Percentiles rank a stretch among this genome's conserved stretches.
These are phyloP conservation scores for Dendryphion nanum DNA, from an alignment of 2,329 filamentous ascomycete species.

Conservation along the genomic window DNA sequence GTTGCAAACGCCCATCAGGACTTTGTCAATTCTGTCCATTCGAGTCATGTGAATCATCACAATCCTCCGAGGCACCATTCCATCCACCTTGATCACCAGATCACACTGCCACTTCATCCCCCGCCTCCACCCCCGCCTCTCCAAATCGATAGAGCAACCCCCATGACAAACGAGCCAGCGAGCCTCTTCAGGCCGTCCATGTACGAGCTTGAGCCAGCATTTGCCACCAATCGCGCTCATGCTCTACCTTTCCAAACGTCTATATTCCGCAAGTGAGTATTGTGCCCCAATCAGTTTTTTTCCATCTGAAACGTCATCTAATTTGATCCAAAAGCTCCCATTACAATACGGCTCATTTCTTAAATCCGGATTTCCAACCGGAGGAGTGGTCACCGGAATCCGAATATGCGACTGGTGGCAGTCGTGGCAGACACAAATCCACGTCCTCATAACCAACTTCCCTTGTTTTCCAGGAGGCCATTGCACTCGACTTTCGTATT, in stretches of 20 bases:
- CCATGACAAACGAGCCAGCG: conserved; percentile 30
- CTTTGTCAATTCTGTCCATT: conserved; percentile 30
- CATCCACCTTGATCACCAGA: conserved; percentile 32
- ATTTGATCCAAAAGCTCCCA: conserved; percentile 40
- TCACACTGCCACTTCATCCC: conserved; percentile 30
- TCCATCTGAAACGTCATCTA: too few relatives aligned
- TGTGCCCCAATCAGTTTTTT: neutral
- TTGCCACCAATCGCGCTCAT: conserved; percentile 38
- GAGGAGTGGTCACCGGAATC: conserved; percentile 52
- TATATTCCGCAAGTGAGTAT: conserved; percentile 50
- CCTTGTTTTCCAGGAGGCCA: conserved; percentile 12
- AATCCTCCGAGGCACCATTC: conserved; percentile 21
- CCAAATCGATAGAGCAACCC: conserved; percentile 28
- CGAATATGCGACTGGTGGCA: conserved; percentile 43
- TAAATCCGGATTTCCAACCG: conserved; percentile 53
- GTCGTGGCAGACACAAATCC: conserved; percentile 39
- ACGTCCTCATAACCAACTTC: conserved; percentile 22
- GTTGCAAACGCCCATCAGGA: conserved; percentile 32
- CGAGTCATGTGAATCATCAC: conserved; percentile 19
- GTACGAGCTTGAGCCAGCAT: conserved; percentile 46
- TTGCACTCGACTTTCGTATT: conserved; percentile 16
- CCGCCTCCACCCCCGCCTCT: conserved; percentile 22
- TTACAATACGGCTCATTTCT: conserved; percentile 53
- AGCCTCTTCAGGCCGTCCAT: conserved; percentile 47
- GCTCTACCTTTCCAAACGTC: conserved; percentile 46